Base-by-base conservation (phyloP, 75 land plant species). In the Adiantum capillusveneris region DNA sequence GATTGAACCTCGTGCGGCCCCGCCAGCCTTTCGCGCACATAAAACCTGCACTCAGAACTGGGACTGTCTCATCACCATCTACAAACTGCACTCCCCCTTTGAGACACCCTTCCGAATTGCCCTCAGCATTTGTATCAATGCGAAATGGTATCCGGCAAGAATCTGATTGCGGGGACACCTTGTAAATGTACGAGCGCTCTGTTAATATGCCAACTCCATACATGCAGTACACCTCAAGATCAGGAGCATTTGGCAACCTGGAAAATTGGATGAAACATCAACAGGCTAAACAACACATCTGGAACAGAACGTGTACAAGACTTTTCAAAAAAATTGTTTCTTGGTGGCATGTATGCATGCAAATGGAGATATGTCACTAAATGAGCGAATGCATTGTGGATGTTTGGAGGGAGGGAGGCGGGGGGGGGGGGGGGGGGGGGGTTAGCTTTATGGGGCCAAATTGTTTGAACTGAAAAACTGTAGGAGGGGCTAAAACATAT, bases 1-100 rank as follows among this genome's bases (percentile, higher is more conserved):
- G 96, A 48, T 90, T 90, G 62, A 87, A 90, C 34, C 91, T 60
- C 0, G 93, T 87, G 52, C 63, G 79, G 6, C 93, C 93, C 42
- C 76, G 65, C 96, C 96, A 90, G 14, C 80, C 84, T 71, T 75
- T 88, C 0, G 92, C 93, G 62, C 96, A 90, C 88, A 90, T 79
- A 75, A 74, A 87, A 0, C 96, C 96, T 0, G 96, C 79, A 50
- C 92, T 87, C 7, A 90, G 51, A 6, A 75, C 77, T 5, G 96
- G 96, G 6, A 90, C 96, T 17, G 79, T 87, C 59, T 90, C 88
- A 49, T 90, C 96, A 0, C 96, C 93, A 53, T 87, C 83, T 0
- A 75, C 84, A 25, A 75, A 77, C 29, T 75, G 83, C 0, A 90
- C 83, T 3, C 96, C 96, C 1, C 81, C 77, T 55, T 79, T 74